These are phyloP conservation scores for Alliaria petiolata DNA, from an alignment of 345 rosid species.

Conservation along the genomic window DNA sequence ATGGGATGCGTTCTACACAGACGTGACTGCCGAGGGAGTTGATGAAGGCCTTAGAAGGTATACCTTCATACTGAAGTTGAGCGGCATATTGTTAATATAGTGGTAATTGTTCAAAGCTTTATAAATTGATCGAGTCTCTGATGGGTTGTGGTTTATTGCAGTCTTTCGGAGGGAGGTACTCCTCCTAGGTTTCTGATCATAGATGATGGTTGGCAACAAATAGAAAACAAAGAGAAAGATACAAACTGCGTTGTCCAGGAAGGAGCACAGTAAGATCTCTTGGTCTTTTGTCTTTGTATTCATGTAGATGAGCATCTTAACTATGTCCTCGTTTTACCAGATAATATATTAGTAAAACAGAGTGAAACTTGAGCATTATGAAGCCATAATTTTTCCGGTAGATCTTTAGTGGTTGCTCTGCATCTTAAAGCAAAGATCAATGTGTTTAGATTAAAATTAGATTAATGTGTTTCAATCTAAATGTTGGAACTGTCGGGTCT, in stretches of 20 bases:
- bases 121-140: constrained; percentile 14
- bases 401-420: not conserved
- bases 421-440: not conserved
- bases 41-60: constrained; percentile 92
- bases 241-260: constrained; percentile 62
- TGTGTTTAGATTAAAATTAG: not conserved
- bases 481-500: not conserved
- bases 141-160: constrained; percentile 40
- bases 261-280: constrained; percentile 91
- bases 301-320: not conserved
- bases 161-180: constrained; percentile 83
- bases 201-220: constrained; percentile 99
- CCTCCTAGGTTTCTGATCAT: constrained; percentile 93
- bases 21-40: constrained; percentile 95
- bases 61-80: not conserved
- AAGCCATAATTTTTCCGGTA: not conserved
- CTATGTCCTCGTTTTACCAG: not conserved
- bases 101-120: not conserved
- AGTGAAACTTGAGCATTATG: not conserved
- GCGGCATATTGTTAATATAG: not conserved
- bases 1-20: constrained; percentile 99
- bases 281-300: constrained; percentile 1
- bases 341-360: not conserved
- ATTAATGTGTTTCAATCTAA: not conserved
- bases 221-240: constrained; percentile 80